phyloP scores from a whole-genome alignment of 352 stramenopile species.

The Thraustochytrium aureum region DNA sequence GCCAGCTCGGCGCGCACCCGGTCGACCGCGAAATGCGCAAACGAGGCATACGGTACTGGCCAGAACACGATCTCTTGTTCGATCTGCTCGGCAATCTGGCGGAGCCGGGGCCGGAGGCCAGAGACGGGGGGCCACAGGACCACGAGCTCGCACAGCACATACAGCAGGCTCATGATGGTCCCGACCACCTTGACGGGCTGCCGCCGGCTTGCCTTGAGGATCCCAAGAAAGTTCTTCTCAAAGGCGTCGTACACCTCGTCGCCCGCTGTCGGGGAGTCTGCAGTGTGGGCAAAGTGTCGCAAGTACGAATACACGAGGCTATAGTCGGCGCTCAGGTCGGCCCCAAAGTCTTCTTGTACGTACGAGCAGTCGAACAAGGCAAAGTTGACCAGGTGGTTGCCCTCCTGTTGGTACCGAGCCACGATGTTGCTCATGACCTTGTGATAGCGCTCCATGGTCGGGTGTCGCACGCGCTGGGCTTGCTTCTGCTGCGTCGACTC shows the following conservation, averaged over 20 bases:
- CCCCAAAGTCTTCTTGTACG: neutral
- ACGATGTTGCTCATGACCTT: slow-evolving; percentile 30
- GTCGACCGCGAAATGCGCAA: neutral
- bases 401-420: neutral
- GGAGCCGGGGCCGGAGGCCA: neutral
- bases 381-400: neutral
- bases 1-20: neutral
- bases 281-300: slow-evolving; percentile 2
- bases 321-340: neutral
- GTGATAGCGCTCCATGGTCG: neutral
- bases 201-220: neutral
- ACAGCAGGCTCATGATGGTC: slow-evolving; percentile 40
- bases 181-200: neutral
- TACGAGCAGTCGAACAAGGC: slow-evolving; percentile 5
- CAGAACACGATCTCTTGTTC: neutral
- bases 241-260: neutral
- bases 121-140: slow-evolving; percentile 4
- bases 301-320: slow-evolving; percentile 25
- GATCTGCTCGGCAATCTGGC: neutral
- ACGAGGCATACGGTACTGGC: slow-evolving; percentile 20
- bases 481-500: neutral
- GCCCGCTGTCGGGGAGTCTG: neutral
- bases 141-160: slow-evolving; percentile 19
- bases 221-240: neutral
- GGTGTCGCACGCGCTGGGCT: neutral